Base-by-base conservation (phyloP, 805 yeast genomes). In the Pichia membranifaciens region DNA sequence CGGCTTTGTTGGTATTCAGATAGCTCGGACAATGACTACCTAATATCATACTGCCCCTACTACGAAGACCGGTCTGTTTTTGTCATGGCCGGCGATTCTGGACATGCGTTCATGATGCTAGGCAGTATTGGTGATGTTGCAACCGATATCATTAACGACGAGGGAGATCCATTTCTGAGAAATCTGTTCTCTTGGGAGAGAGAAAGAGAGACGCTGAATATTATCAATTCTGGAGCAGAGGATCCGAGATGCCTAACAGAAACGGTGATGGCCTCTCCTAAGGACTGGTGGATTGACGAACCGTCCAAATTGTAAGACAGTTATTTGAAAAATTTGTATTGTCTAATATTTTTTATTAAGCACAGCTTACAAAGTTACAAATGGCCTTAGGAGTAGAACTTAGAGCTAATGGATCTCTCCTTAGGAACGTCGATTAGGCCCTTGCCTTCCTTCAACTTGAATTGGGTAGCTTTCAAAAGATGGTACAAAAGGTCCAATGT, bases 401-500 rank as follows among this genome's bases (percentile, higher is more conserved):
- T 52, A 13, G 54, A 53, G n/a, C 43, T 29, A 8, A 49, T 52
- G 10, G 76, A 76, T 43, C 76, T 62, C 38, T 61, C 52, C 43
- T 66, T 66, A 9, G 83, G 83, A 5, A 75, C 55, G 3, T 47
- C 52, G 36, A 74, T 51, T 17, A 68, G 45, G 0, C 86, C 87
- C 41, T 65, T 67, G 31, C 64, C 62, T 58, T 86, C 93, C 59
- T 78, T 78, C 29, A 83, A 62, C 50, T 72, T 69, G 56, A 76
- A 76, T 65, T 87, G 95, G 38, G 75, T 73, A 50, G 82, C 73
- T 39, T 73, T 72, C 51, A 86, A 70, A 47, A 87, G 68, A 25
- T 70, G 63, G 61, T 87, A 86, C 20, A 87, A 53, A 45, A 79
- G 61, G 2, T 70, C 61, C 47, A 88, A 72, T 3, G 72, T 68